A percentile compares a stretch with the other conserved stretches of the same genome.
Conservation (phyloP, 345 rosid genomes). For the Gossypium anomalum region DNA sequence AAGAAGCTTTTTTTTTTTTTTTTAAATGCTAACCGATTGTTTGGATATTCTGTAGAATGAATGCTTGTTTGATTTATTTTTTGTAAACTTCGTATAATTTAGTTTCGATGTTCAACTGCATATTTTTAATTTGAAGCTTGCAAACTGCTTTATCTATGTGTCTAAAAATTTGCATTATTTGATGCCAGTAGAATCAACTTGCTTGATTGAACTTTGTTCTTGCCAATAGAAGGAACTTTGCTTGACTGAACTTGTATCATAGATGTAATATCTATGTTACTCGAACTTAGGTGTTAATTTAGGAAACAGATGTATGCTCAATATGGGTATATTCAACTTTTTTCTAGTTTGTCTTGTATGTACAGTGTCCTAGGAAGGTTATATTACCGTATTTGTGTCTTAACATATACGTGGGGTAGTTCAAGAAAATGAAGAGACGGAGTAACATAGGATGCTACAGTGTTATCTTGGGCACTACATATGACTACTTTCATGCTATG, state of each 20-base stretch:
- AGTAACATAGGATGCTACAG: background rate
- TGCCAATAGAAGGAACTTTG: too few species aligned
- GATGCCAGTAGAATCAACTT: background rate
- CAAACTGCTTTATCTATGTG: background rate
- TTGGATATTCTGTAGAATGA: background rate
- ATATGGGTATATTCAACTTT: background rate
- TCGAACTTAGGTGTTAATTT: too few species aligned
- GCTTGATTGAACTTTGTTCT: background rate
- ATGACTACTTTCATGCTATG: background rate
- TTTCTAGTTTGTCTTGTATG: background rate
- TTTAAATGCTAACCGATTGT: background rate
- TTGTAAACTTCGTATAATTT: background rate
- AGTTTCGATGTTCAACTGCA: background rate
- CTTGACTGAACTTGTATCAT: too few species aligned
- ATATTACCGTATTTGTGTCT: background rate
- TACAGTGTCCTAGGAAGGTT: background rate
- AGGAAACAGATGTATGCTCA: too few species aligned
- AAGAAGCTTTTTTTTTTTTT: too few species aligned
- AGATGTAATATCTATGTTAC: too few species aligned
- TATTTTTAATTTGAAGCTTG: background rate
- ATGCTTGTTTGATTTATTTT: background rate
- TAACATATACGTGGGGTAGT: background rate
- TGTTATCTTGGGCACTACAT: background rate
- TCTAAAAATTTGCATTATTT: background rate
- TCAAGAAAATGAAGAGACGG: background rate